Base-by-base conservation (phyloP, 148 eudicot genomes). In the Chenopodium album region DNA sequence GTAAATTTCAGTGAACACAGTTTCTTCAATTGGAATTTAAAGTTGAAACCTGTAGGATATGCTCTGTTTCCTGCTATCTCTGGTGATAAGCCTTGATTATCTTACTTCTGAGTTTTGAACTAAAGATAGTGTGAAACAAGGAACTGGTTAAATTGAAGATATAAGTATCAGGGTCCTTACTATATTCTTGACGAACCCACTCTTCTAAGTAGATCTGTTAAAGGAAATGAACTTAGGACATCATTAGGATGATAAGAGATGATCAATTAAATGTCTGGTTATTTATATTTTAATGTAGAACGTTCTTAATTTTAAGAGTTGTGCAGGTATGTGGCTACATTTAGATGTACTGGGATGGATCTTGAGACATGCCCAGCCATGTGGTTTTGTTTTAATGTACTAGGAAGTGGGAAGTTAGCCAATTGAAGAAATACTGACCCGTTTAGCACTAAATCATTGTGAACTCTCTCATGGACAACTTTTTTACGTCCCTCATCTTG, bases 1-100 rank as follows among this genome's bases (percentile, higher is more conserved):
- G 98, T 92, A 83, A 77, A 41, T 26, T 71, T 62, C 23, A 8
- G 54, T 50, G 50, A 6, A 41, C 44, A 41, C 44, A 41, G 44
- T 6, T 41, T 41, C 28, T 4, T 16, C 11, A 65, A 69, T 9
- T 63, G 28, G 23, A 47, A 71, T 22, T 9, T 52, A 68, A 52
- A 5, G 44, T 56, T 54, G 7, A 60, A 19, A 60, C 69, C 59
- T 41, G 44, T 41, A 41, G 44, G 44, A 41, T 41, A 41, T 6
- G 44, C 44, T 41, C 44, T 5, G 44, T 41, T 41, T 41, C 44
- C 44, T 41, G 16, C 11, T 9, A 1, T 46, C 14, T 26, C 22
- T 73, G 23, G 59, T 8, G 2, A 13, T 46, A 23, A 64, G 62
- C 29, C 26, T 64, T 9, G n/a, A 7, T 22, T 64, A 12, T 11